Percentiles rank a stretch among this genome's conserved stretches.
Conservation (phyloP, 495 filamentous ascomycete genomes). For the Talaromyces thailandensis region DNA sequence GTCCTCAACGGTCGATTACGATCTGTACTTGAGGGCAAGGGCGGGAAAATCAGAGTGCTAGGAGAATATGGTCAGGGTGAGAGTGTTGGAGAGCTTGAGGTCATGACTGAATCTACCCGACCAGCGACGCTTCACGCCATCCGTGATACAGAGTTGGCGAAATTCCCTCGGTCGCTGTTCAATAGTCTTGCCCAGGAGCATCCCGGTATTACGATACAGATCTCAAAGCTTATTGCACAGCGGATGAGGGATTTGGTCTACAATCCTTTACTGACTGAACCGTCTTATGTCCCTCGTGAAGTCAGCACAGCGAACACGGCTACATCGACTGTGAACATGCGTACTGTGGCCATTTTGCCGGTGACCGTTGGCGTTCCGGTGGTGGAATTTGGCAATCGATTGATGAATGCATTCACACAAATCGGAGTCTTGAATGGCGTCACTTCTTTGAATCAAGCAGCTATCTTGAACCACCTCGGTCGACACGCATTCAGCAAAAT, state of each 20-base stretch:
- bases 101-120: constrained; percentile 86
- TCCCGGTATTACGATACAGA: constrained; percentile 96
- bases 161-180: constrained; percentile 91
- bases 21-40: constrained; percentile 65
- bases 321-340: constrained; percentile 81
- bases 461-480: constrained; percentile 88
- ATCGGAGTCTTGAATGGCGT: constrained; percentile 84
- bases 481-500: constrained; percentile 94
- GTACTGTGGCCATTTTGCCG: constrained; percentile 86
- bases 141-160: constrained; percentile 90
- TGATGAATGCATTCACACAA: constrained; percentile 79
- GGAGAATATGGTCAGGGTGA: constrained; percentile 96
- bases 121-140: constrained; percentile 91
- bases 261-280: constrained; percentile 57
- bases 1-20: constrained; percentile 88
- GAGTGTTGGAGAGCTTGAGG: constrained; percentile 93
- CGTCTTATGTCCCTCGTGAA: constrained; percentile 37
- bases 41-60: constrained; percentile 77
- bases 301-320: constrained; percentile 55
- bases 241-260: constrained; percentile 87
- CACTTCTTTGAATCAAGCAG: constrained; percentile 85
- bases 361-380: constrained; percentile 89
- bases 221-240: constrained; percentile 95
- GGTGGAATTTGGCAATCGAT: constrained; percentile 84
- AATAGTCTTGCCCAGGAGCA: constrained; percentile 96